Evolutionary conservation across 192 early-diverging fungal genomes (phyloP).

Genomic region (Endogone sp.): DNA sequence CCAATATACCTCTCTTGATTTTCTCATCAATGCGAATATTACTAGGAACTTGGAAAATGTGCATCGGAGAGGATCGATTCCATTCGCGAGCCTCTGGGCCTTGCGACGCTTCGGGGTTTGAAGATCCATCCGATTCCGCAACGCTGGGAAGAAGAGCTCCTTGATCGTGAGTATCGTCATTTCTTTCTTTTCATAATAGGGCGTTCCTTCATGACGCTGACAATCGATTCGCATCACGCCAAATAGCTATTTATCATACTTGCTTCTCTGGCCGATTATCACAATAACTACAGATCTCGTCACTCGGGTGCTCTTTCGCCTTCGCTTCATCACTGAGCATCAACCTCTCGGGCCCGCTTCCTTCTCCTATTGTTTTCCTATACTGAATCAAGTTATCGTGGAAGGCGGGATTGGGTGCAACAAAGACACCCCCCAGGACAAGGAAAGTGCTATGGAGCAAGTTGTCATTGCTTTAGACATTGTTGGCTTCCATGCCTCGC

Average conservation of each 20-base stretch:
- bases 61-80: constrained; percentile 33
- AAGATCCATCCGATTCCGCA: constrained; percentile 38
- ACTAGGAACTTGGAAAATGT: constrained; percentile 32
- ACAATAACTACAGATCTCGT: constrained; percentile 33
- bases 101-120: constrained; percentile 48
- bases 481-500: constrained; percentile 54
- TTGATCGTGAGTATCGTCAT: constrained; percentile 27
- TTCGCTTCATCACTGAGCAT: constrained; percentile 57
- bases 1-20: too few species aligned
- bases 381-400: constrained; percentile 60
- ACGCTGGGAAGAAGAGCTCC: constrained; percentile 43
- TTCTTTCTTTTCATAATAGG: constrained; percentile 23
- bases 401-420: constrained; percentile 56
- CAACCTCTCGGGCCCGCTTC: constrained; percentile 53
- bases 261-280: constrained; percentile 1
- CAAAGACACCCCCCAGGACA: constrained; percentile 34
- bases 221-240: constrained; percentile 30
- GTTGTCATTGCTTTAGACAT: constrained; percentile 63
- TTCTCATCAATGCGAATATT: too few species aligned
- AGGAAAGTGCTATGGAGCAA: constrained; percentile 55
- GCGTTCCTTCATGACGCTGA: constrained; percentile 15
- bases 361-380: constrained; percentile 63
- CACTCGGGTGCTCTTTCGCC: constrained; percentile 61
- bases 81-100: constrained; percentile 35
- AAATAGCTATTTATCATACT: constrained; percentile 19